Evolutionary conservation across 768 basidiomycete genomes (phyloP), one percentile per base, ranked within the genome.

Genomic region (Lactarius quietus): DNA sequence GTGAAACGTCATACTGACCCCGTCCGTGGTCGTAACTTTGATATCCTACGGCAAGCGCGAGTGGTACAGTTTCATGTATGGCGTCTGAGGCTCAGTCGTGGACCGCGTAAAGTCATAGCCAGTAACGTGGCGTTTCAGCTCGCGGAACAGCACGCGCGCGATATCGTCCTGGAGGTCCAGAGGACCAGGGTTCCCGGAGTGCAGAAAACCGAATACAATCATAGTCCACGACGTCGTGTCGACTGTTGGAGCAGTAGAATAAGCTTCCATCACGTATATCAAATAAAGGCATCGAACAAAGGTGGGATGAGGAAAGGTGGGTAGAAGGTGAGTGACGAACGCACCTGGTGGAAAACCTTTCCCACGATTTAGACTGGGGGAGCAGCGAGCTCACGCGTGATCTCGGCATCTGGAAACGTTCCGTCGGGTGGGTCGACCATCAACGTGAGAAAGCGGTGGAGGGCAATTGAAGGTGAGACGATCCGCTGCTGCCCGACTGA

Each of bases 41-140:
- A 90, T 81, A 74, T 83, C 86, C 88, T 88, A 90, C 0, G 88
- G 88, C 1, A 87, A 74, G 39, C 77, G 76, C 0, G 81, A 74
- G 73, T 87, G 85, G 70, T 79, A 84, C 57, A 89, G 70, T 15
- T 85, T 84, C 77, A 89, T 81, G 62, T 74, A 74, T 6, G 75
- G 70, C 0, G 81, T 75, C 1, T 84, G 78, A 1, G 86, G 86
- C 45, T 77, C 76, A 17, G 83, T 83, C 28, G 82, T 83, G 59
- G 84, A 78, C 52, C 84, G 84, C 15, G 79, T 76, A 67, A 86
- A 79, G 70, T 89, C 86, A 57, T 78, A 78, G 6, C 72, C 66
- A 64, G 81, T 83, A 38, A 77, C 77, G 1, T 70, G 73, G 4
- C 82, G 81, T 9, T 74, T 67, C 28, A 86, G 73, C 23, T 74